Conservation (phyloP, 2,329 filamentous ascomycete species). For the Neoascochyta sp. region DNA sequence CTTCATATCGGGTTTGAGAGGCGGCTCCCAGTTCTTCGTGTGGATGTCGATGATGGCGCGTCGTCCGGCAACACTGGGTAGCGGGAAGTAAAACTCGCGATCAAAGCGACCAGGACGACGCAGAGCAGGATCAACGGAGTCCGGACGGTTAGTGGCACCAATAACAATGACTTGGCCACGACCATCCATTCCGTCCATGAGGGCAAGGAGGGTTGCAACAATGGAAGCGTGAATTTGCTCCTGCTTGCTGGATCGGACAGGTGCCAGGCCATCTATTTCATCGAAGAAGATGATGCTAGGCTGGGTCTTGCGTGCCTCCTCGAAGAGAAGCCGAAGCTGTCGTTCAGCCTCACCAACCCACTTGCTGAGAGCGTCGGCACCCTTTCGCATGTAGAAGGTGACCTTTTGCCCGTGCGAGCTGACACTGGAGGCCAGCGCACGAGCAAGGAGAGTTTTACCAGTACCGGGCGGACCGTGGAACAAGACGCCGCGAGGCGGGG, state of each 20-base stretch:
- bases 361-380: slow-evolving; percentile 94
- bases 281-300: slow-evolving; percentile 99
- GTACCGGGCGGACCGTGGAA: slow-evolving; percentile 97
- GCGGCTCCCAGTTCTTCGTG: slow-evolving; percentile 84
- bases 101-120: slow-evolving; percentile 93
- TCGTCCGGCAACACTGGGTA: slow-evolving; percentile 76
- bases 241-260: slow-evolving; percentile 94
- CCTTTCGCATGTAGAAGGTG: slow-evolving; percentile 99
- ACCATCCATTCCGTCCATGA: slow-evolving; percentile 52
- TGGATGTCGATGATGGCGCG: slow-evolving; percentile 91
- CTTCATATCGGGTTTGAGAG: slow-evolving; percentile 73
- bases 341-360: slow-evolving; percentile 98
- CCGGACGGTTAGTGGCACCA: slow-evolving; percentile 94
- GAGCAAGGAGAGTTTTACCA: slow-evolving; percentile 93
- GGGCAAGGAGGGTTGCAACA: slow-evolving; percentile 50
- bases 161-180: slow-evolving; percentile 89
- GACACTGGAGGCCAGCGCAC: slow-evolving; percentile 86
- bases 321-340: slow-evolving; percentile 87
- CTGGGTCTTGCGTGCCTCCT: slow-evolving; percentile 91
- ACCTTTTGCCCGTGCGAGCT: slow-evolving; percentile 88
- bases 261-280: slow-evolving; percentile 94
- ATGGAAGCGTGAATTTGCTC: slow-evolving; percentile 99
- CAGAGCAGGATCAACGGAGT: slow-evolving; percentile 94
- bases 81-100: slow-evolving; percentile 94
- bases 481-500: slow-evolving; percentile 87